phyloP scores from a whole-genome alignment of 2,329 filamentous ascomycete species.

The Pestalotiopsis sp. region DNA sequence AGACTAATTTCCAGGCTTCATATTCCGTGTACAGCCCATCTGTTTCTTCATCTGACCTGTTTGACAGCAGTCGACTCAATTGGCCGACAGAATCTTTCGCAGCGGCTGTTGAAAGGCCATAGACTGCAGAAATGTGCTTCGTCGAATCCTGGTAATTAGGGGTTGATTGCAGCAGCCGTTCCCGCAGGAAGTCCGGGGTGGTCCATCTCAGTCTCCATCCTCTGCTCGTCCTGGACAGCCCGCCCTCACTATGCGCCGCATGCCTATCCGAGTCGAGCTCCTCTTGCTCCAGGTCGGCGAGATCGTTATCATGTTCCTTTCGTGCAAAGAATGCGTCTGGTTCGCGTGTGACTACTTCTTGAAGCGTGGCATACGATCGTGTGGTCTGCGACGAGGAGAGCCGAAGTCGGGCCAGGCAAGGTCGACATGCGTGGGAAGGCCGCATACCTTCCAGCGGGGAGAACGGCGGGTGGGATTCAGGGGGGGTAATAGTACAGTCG shows the following conservation, averaged over 20 bases:
- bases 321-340: background rate
- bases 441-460: slow-evolving; percentile 20
- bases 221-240: background rate
- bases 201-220: background rate
- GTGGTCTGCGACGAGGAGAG: slow-evolving; percentile 13
- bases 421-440: slow-evolving; percentile 29
- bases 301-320: background rate
- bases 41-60: slow-evolving; percentile 5
- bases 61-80: slow-evolving; percentile 25
- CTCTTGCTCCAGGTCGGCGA: background rate
- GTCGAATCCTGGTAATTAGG: background rate
- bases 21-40: slow-evolving; percentile 24
- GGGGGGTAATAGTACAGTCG: background rate
- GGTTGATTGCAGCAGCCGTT: background rate
- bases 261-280: background rate
- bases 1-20: slow-evolving; percentile 27
- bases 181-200: background rate
- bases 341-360: slow-evolving; percentile 16
- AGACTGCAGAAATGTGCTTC: slow-evolving; percentile 20
- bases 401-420: slow-evolving; percentile 27
- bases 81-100: slow-evolving; percentile 26
- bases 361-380: slow-evolving; percentile 10
- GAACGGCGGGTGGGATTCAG: background rate
- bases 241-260: background rate
- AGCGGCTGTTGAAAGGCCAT: slow-evolving; percentile 22